Conservation (phyloP, 2,329 filamentous ascomycete species). For the Cladophialophora yegresii region DNA sequence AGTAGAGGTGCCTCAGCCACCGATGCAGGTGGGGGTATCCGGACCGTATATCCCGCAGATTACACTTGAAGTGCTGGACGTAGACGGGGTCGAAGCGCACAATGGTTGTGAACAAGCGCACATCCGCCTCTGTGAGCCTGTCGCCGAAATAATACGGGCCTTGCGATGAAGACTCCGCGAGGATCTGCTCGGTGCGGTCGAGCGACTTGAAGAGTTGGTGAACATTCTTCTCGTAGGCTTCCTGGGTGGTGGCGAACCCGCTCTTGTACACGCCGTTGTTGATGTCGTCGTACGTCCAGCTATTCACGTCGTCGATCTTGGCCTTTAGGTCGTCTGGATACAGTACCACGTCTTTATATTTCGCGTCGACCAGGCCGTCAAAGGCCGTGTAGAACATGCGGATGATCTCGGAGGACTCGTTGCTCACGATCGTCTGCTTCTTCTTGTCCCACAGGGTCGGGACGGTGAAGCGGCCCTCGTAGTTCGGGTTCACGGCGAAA, state of each 20-base stretch:
- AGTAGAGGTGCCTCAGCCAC: constrained; percentile 84
- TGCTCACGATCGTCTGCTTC: constrained; percentile 75
- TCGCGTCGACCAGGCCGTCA: constrained; percentile 65
- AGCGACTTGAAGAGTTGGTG: constrained; percentile 71
- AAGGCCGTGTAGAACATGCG: constrained; percentile 86
- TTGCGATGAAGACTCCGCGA: constrained; percentile 49
- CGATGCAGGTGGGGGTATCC: constrained; percentile 79
- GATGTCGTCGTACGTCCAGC: constrained; percentile 72
- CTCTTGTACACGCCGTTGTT: constrained; percentile 59
- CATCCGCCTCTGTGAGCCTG: constrained; percentile 76
- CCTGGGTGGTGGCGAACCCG: constrained; percentile 81
- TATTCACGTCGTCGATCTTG: constrained; percentile 74
- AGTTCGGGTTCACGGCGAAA: constrained; percentile 71
- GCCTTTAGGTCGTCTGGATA: constrained; percentile 65
- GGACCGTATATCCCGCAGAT: constrained; percentile 78
- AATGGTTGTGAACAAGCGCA: constrained; percentile 73
- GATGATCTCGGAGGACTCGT: constrained; percentile 87
- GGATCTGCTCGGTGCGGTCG: constrained; percentile 72
- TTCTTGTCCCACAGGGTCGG: constrained; percentile 76
- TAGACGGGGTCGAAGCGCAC: constrained; percentile 75
- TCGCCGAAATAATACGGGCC: constrained; percentile 74
- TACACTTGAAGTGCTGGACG: constrained; percentile 81
- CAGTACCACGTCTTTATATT: constrained; percentile 61
- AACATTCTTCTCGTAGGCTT: constrained; percentile 78
- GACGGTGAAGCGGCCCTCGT: constrained; percentile 80